Evolutionary conservation across 164 flowering plant species (phyloP).

Genomic region (Warburgia ugandensis): DNA sequence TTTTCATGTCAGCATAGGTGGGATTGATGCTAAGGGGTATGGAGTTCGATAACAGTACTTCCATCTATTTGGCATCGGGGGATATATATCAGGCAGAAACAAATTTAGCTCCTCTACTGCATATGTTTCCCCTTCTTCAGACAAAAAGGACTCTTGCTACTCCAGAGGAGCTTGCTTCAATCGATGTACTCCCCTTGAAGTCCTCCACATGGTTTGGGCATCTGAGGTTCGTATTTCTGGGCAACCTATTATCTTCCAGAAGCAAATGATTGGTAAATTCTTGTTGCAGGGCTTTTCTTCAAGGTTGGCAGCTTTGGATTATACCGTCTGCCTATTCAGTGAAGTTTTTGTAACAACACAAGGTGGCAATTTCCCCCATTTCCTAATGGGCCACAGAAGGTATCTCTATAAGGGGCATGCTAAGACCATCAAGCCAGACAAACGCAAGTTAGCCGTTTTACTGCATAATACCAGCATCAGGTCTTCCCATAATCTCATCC

Average conservation of each 20-base stretch:
- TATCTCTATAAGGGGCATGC: constrained; percentile 75
- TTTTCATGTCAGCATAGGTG: constrained; percentile 54
- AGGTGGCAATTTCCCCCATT: constrained; percentile 95
- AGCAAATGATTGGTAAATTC: background rate
- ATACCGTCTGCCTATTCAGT: constrained; percentile 68
- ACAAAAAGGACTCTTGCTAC: constrained; percentile 70
- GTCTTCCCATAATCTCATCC: constrained; percentile 19
- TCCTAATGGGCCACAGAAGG: constrained; percentile 85
- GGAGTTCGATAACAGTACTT: constrained; percentile 68
- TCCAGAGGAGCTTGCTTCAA: constrained; percentile 57
- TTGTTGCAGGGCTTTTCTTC: constrained; percentile 62
- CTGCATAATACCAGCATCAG: constrained; percentile 54
- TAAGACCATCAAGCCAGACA: constrained; percentile 82
- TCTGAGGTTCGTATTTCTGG: background rate
- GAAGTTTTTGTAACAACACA: constrained; percentile 94
- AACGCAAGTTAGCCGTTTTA: constrained; percentile 55
- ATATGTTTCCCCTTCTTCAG: constrained; percentile 70
- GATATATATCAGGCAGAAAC: constrained; percentile 52
- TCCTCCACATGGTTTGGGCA: background rate
- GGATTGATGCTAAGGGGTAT: constrained; percentile 92
- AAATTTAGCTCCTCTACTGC: constrained; percentile 49
- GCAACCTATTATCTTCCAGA: background rate
- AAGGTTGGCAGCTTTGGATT: constrained; percentile 90
- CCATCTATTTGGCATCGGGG: constrained; percentile 77
- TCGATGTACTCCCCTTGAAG: constrained; percentile 29